Percentiles rank a stretch among this genome's conserved stretches.
phyloP scores from a whole-genome alignment of 1,284 basidiomycete species.

The Trichosporon coremiiforme region DNA sequence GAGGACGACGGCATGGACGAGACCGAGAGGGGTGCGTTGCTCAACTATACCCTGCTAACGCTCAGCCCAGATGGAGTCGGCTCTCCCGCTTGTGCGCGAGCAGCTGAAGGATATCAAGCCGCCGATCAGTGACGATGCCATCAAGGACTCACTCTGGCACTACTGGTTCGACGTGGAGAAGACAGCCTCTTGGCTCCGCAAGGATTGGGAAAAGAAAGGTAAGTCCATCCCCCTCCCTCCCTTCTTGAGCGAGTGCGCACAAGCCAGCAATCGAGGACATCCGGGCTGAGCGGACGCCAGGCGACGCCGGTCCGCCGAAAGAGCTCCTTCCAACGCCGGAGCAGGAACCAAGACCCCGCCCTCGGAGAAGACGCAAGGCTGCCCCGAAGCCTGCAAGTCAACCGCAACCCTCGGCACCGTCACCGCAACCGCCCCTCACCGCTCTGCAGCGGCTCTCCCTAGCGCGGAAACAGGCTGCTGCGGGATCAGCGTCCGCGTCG shows the following conservation, averaged over 20 bases:
- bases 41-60: conserved; percentile 24
- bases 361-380: not conserved
- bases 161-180: conserved; percentile 82
- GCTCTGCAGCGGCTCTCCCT: conserved; percentile 70
- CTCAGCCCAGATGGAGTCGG: conserved; percentile 71
- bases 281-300: conserved; percentile 42
- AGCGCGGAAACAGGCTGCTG: conserved; percentile 55
- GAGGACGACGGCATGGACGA: conserved; percentile 53
- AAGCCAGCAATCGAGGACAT: conserved; percentile 7
- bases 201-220: conserved; percentile 73
- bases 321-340: conserved; percentile 45
- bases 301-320: conserved; percentile 38
- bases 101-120: conserved; percentile 70
- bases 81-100: conserved; percentile 67
- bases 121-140: conserved; percentile 70
- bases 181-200: conserved; percentile 70
- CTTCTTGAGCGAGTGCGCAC: conserved; percentile 25
- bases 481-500: conserved; percentile 22
- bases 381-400: not conserved
- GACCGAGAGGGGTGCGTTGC: conserved; percentile 38
- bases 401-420: conserved; percentile 18
- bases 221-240: conserved; percentile 53
- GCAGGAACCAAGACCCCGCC: conserved; percentile 39
- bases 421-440: conserved; percentile 61
- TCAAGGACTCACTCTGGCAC: conserved; percentile 85